phyloP scores from a whole-genome alignment of 331 rosid species.

The Rhamnella rubrinervis region DNA sequence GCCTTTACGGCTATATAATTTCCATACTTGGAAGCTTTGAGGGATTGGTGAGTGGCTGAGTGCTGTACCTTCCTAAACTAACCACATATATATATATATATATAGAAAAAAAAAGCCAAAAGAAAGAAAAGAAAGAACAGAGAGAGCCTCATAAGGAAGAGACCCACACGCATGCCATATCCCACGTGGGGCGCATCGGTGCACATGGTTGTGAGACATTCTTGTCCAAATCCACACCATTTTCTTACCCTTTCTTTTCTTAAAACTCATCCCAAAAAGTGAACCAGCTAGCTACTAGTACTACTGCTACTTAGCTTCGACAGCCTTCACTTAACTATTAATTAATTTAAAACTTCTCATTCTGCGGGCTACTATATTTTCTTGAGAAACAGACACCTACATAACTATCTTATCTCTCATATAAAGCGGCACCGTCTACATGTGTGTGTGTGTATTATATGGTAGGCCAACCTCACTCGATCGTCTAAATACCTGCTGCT shows the following conservation, averaged over 20 bases:
- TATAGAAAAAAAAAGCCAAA: not conserved
- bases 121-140: constrained; percentile 20
- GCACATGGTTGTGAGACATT: constrained; percentile 73
- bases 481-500: too few species aligned
- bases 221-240: constrained; percentile 57
- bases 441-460: too few species aligned
- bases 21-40: constrained; percentile 46
- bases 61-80: constrained; percentile 45
- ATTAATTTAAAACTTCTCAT: too few species aligned
- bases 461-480: too few species aligned
- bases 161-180: constrained; percentile 82
- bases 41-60: constrained; percentile 27
- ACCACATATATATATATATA: constrained; percentile 20
- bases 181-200: constrained; percentile 68
- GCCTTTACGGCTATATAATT: constrained; percentile 13
- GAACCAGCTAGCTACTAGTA: not conserved
- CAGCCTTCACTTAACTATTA: too few species aligned
- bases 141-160: constrained; percentile 31
- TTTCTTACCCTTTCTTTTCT: constrained; percentile 29
- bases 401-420: too few species aligned
- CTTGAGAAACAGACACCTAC: too few species aligned
- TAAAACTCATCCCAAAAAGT: constrained; percentile 5
- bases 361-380: too few species aligned
- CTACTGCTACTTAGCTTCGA: too few species aligned
- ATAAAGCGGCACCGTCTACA: too few species aligned